Conservation (phyloP, 441 rosid species). For the Croton setiger region DNA sequence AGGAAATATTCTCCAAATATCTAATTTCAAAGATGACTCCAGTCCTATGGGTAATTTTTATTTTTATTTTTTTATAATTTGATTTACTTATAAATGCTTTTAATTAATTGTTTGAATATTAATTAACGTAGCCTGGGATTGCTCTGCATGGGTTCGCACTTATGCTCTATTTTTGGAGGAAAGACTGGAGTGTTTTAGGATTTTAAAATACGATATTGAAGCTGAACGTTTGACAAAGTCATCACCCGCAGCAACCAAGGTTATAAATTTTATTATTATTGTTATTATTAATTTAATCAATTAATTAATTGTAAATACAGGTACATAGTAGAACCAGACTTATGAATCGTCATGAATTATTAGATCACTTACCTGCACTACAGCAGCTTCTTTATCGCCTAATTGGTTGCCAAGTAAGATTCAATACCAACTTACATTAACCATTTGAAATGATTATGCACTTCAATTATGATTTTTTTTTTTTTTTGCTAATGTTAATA, state of each 20-base stretch:
- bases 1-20: slow-evolving; percentile 66
- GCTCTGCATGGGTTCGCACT: slow-evolving; percentile 75
- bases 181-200: slow-evolving; percentile 65
- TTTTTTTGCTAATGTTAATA: slow-evolving; percentile 26
- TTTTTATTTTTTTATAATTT: background rate
- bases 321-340: slow-evolving; percentile 60
- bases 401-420: slow-evolving; percentile 54
- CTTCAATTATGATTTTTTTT: no score
- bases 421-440: background rate
- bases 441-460: no score
- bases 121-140: slow-evolving; percentile 64
- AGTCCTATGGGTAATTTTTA: slow-evolving; percentile 49
- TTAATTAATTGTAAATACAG: slow-evolving; percentile 28
- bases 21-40: slow-evolving; percentile 77
- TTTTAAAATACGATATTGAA: slow-evolving; percentile 62
- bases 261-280: slow-evolving; percentile 4
- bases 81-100: background rate
- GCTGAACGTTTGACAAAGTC: slow-evolving; percentile 65
- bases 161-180: slow-evolving; percentile 76
- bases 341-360: slow-evolving; percentile 41
- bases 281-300: no score
- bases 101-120: background rate
- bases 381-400: slow-evolving; percentile 78
- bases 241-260: slow-evolving; percentile 53
- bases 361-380: slow-evolving; percentile 71